A percentile compares a stretch with the other conserved stretches of the same genome.
Conservation (phyloP, 2,329 filamentous ascomycete species). For the Stagonosporopsis chrysanthemi region DNA sequence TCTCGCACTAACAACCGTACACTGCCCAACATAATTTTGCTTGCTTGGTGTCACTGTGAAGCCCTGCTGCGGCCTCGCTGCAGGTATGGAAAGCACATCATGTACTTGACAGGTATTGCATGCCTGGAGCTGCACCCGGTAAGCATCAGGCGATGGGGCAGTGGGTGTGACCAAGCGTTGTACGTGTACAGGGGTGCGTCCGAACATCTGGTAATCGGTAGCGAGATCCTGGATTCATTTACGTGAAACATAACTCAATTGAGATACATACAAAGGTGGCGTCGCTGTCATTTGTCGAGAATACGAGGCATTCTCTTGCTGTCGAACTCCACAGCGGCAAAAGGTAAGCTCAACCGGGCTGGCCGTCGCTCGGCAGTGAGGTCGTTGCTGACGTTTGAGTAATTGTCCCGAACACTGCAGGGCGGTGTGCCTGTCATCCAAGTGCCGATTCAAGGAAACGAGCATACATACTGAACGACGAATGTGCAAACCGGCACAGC, state of each 20-base stretch:
- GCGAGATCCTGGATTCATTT: conserved; percentile 4
- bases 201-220: conserved; percentile 15
- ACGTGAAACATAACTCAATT: conserved; percentile 13
- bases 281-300: background rate
- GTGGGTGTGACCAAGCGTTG: background rate
- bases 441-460: background rate
- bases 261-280: background rate
- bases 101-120: background rate
- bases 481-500: conserved; percentile 2
- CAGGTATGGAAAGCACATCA: background rate
- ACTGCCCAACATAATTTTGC: conserved; percentile 7
- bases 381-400: conserved; percentile 1
- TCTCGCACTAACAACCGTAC: conserved; percentile 7
- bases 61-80: background rate
- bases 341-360: background rate
- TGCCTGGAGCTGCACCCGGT: background rate
- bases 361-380: background rate
- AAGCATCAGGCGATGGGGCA: background rate
- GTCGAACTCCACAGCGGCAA: background rate
- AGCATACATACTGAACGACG: background rate
- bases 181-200: conserved; percentile 6
- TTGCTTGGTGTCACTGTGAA: background rate
- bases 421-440: conserved; percentile 6
- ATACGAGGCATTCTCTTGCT: background rate
- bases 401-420: conserved; percentile 1